Conservation (phyloP, 2,329 filamentous ascomycete species). For the Fusarium mangiferae region DNA sequence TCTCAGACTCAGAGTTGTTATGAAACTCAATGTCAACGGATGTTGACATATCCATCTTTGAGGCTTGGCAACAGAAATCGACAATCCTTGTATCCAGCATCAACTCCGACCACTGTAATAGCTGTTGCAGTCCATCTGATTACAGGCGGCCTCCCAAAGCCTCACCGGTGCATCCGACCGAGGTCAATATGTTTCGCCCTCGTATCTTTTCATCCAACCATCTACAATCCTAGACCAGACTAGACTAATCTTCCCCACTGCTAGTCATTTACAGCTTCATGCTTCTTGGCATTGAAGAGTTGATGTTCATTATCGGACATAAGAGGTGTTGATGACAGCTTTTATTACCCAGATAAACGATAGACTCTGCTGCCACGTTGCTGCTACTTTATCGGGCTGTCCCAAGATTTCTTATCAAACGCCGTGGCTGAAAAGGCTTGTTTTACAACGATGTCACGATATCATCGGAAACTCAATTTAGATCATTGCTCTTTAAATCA, state of each 20-base stretch:
- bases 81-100: not conserved
- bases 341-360: not conserved
- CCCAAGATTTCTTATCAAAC: not conserved
- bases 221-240: not conserved
- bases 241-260: slow-evolving; percentile 1
- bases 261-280: slow-evolving; percentile 13
- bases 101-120: not conserved
- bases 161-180: slow-evolving; percentile 16
- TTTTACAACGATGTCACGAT: slow-evolving; percentile 1
- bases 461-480: not conserved
- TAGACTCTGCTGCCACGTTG: not conserved
- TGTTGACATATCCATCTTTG: slow-evolving; percentile 5
- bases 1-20: slow-evolving; percentile 3
- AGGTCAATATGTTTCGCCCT: slow-evolving; percentile 17
- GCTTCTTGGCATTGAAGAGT: slow-evolving; percentile 26
- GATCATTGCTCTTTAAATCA: not conserved
- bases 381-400: not conserved
- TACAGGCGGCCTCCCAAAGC: slow-evolving; percentile 12
- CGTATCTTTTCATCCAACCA: slow-evolving; percentile 20
- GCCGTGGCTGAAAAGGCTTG: not conserved
- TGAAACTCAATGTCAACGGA: slow-evolving; percentile 6
- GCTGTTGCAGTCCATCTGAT: not conserved
- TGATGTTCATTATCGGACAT: slow-evolving; percentile 1
- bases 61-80: not conserved
- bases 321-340: not conserved